Conservation (phyloP, 371 early-diverging fungal genomes). For the Circinella minor region DNA sequence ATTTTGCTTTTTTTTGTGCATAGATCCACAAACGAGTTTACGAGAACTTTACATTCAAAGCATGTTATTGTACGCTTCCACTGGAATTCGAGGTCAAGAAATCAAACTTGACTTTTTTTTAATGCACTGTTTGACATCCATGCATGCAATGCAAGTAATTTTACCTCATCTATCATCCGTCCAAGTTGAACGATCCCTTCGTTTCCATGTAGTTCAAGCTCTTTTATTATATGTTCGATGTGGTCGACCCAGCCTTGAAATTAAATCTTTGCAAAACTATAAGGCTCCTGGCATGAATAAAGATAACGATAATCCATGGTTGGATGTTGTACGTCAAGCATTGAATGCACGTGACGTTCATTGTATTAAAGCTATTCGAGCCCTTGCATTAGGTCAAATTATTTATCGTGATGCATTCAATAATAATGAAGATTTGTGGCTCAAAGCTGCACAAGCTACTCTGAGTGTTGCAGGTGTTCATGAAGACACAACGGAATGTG, state of each 20-base stretch:
- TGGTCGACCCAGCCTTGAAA: slow-evolving; percentile 47
- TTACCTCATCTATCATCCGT: slow-evolving; percentile 31
- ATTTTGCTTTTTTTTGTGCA: too few relatives aligned
- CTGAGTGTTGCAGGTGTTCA: not conserved
- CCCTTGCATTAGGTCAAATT: slow-evolving; percentile 44
- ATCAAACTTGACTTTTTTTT: slow-evolving; percentile 48
- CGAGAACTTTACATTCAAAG: slow-evolving; percentile 9
- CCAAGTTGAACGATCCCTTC: slow-evolving; percentile 28
- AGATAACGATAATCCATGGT: too few relatives aligned
- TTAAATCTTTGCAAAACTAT: slow-evolving; percentile 27
- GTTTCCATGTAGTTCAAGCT: slow-evolving; percentile 40
- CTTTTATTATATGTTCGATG: slow-evolving; percentile 34
- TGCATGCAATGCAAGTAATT: slow-evolving; percentile 50
- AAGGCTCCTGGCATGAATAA: slow-evolving; percentile 22
- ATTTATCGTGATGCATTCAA: not conserved
- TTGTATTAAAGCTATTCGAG: slow-evolving; percentile 54
- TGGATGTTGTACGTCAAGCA: too few relatives aligned
- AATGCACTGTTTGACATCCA: slow-evolving; percentile 60
- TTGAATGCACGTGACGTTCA: slow-evolving; percentile 44
- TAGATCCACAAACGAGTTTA: slow-evolving; percentile 29
- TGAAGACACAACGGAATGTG: too few relatives aligned
- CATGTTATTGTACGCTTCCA: slow-evolving; percentile 28
- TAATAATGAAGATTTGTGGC: not conserved
- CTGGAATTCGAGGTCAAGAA: slow-evolving; percentile 29
- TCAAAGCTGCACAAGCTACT: not conserved